Evolutionary conservation across 768 basidiomycete species (phyloP).

Genomic region (Heimioporus sp.): DNA sequence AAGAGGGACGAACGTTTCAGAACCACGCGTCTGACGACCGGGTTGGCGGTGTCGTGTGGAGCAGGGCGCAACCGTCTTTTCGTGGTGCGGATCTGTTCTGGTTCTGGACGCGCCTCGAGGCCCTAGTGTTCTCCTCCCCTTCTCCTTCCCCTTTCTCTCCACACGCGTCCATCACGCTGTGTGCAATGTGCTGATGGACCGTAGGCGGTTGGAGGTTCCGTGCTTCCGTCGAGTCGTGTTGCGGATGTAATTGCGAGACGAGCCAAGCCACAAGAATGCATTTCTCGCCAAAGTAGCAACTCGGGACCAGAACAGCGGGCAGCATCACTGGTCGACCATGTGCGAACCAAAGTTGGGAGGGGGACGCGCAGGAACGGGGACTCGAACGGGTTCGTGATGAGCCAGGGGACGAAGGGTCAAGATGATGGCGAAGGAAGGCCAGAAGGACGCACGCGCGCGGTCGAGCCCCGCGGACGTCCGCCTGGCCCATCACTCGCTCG

Average conservation of each 20-base stretch:
- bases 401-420: too few relatives aligned
- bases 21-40: conserved; percentile 7
- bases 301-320: conserved; percentile 2
- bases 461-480: too few relatives aligned
- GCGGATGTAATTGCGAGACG: background rate
- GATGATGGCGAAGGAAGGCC: too few relatives aligned
- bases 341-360: too few relatives aligned
- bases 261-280: conserved; percentile 19
- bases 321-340: background rate
- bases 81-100: conserved; percentile 3
- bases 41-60: conserved; percentile 1
- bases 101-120: conserved; percentile 5
- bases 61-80: conserved; percentile 12
- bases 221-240: background rate
- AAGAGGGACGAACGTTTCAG: conserved; percentile 13
- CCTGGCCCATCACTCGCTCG: too few relatives aligned
- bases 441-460: too few relatives aligned
- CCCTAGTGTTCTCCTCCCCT: background rate
- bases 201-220: background rate
- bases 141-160: background rate
- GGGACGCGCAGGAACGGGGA: too few relatives aligned
- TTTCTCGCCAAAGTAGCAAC: background rate
- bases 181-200: background rate
- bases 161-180: conserved; percentile 2
- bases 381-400: background rate